Evolutionary conservation across 306 rosid species (phyloP).

Genomic region (Chamaecrista fasciculata): DNA sequence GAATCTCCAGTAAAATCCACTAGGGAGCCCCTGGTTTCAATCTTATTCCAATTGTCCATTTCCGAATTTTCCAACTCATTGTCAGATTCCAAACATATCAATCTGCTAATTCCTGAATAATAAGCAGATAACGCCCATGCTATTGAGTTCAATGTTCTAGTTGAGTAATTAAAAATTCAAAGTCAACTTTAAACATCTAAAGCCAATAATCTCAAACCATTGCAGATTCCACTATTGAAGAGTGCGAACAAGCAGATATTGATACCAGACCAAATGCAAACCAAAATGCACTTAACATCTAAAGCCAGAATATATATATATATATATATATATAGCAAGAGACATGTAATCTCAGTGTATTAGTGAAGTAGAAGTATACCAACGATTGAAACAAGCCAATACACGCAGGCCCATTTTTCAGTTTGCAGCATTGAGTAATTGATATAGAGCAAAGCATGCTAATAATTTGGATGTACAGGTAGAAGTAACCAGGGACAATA

Average conservation of each 20-base stretch:
- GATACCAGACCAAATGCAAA: not conserved
- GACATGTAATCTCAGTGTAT: conserved; percentile 2
- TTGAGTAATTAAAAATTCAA: not conserved
- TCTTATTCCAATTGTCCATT: conserved; percentile 31
- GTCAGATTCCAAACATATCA: conserved; percentile 89
- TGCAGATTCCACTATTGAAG: not conserved
- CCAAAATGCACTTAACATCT: not conserved
- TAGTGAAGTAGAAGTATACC: not conserved
- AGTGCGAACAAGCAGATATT: not conserved
- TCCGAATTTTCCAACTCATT: conserved; percentile 56
- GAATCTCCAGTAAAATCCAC: conserved; percentile 32
- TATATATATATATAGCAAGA: no score
- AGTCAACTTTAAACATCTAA: no score
- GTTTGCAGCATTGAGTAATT: not conserved
- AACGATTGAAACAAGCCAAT: not conserved
- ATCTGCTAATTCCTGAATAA: conserved; percentile 55
- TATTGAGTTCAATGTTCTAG: not conserved
- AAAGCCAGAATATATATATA: conserved; percentile 2
- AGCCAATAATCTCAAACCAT: not conserved
- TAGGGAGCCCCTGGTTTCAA: conserved; percentile 27
- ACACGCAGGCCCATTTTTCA: not conserved
- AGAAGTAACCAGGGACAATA: not conserved
- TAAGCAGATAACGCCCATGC: not conserved
- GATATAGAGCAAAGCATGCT: not conserved
- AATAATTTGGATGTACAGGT: conserved; percentile 1